Conservation (phyloP, 345 rosid species). For the Acer negundo region DNA sequence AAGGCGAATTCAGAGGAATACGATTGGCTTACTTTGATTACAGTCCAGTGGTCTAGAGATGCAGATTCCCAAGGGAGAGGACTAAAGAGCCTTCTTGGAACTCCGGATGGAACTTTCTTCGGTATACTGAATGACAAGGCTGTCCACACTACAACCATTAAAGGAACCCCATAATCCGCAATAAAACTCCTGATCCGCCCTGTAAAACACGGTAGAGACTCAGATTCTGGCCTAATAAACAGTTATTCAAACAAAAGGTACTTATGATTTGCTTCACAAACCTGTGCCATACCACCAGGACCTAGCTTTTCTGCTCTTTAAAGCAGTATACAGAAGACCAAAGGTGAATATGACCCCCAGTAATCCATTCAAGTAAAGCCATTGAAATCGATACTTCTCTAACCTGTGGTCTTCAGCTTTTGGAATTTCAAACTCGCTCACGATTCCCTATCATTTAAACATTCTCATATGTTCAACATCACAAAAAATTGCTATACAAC, state of each 20-base stretch:
- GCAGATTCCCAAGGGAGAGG: constrained; percentile 69
- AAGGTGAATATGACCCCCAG: constrained; percentile 69
- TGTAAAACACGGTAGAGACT: constrained; percentile 15
- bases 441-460: constrained; percentile 56
- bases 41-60: constrained; percentile 70
- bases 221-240: constrained; percentile 1
- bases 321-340: constrained; percentile 65
- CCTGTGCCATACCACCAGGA: constrained; percentile 78
- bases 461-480: neutral
- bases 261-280: constrained; percentile 21
- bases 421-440: constrained; percentile 60
- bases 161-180: constrained; percentile 89
- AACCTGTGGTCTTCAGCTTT: constrained; percentile 40
- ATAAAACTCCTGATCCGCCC: constrained; percentile 62
- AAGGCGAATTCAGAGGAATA: neutral
- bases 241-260: neutral
- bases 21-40: constrained; percentile 49
- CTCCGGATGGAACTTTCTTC: constrained; percentile 60
- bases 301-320: constrained; percentile 77
- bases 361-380: constrained; percentile 78
- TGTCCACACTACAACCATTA: constrained; percentile 85
- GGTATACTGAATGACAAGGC: constrained; percentile 54
- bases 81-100: constrained; percentile 79
- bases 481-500: neutral
- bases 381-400: constrained; percentile 55